Evolutionary conservation across 306 rosid species (phyloP), one percentile per base, ranked within the genome.

Genomic region (Citrullus colocynthis): DNA sequence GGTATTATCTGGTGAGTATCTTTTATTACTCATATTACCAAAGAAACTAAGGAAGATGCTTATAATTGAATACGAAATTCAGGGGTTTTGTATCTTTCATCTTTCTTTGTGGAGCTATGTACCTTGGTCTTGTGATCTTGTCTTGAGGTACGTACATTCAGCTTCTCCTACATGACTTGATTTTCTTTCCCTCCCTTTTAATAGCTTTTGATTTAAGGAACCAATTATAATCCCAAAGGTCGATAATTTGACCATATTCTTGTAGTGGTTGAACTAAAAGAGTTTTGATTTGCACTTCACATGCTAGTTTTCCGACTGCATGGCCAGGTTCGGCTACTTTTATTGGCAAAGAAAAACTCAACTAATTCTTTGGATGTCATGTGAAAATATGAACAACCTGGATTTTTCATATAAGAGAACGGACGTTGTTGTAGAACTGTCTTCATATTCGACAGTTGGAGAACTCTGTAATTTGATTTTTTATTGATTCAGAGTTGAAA

Each of bases 1-100:
- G 98, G 98, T 30, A 88, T 94, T 80, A 84, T 94, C 83, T 92
- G 98, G 98, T 94, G 80, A 88, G 96, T 66, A 80, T 79, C 78
- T 1, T 44, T 41, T n/a, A 41, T 78, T 74, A 61, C 41, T 14
- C n/a, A 15, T 69, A 69, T 13, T 3, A 7, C 4, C 2, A 16
- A 45, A 62, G 4, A 1, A 6, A 48, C 2, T 9, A 45, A 62
- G 4, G 2, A 6, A 48, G 7, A 78, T 32, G 11, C 36, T 74
- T 52, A 72, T 28, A 9, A 74, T 52, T 49, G 60, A 37, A 15
- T 72, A 49, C 37, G 63, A n/a, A 42, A 76, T 72, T 82, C 88
- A 84, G 88, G 90, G 90, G 90, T 55, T 57, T 87, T 57, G 81
- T 85, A 64, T 87, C 88, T 10, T 85, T 87, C 58, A 28, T 63